Base-by-base conservation (phyloP, 2,329 filamentous ascomycete genomes). In the Aspergillus carbonarius region DNA sequence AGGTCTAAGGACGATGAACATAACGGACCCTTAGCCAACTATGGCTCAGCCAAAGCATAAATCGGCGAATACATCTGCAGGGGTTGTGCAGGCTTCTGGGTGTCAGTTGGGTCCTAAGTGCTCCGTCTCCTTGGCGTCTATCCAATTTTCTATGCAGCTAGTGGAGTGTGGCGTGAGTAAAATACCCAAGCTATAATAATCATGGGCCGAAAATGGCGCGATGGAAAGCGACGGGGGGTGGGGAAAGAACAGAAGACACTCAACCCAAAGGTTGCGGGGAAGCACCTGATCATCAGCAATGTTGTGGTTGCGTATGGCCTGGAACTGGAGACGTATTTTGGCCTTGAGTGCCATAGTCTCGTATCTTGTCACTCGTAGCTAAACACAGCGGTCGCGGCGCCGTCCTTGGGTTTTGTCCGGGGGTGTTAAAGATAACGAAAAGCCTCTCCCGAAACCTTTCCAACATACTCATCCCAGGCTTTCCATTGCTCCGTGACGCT, bases 261-360 rank as follows among this genome's bases (percentile, higher is more conserved):
- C 13, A 42, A n/a, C 39, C 39, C 39, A 42, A 12, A 42, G 39
- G 15, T 42, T 12, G 17, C 39, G 17, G 39, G 39, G 17, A 18
- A 42, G 39, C 18, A 42, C 60, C 59, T 64, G 64, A 62, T 78
- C 68, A 49, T 68, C 57, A 13, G 67, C 67, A 48, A 69, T 55
- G 20, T 46, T 44, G 67, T 72, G 12, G 67, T 65, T 46, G 64
- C 60, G 47, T 64, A 66, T 34, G 60, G 56, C n/a, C 61, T 68
- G 5, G 70, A 75, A 39, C 76, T 68, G 8, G 76, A 75, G 44
- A 75, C 68, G 51, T 76, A 78, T 54, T 76, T 42, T 63, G 64
- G 1, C 74, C 76, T 32, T 66, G 66, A 15, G 63, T 34, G 10
- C 67, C 54, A 17, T 61, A 18, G 18, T 15, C 18, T 12, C 18